Evolutionary conservation across 352 stramenopile genomes (phyloP), one percentile per base, ranked within the genome.

Genomic region (Saprolegnia parasitica): DNA sequence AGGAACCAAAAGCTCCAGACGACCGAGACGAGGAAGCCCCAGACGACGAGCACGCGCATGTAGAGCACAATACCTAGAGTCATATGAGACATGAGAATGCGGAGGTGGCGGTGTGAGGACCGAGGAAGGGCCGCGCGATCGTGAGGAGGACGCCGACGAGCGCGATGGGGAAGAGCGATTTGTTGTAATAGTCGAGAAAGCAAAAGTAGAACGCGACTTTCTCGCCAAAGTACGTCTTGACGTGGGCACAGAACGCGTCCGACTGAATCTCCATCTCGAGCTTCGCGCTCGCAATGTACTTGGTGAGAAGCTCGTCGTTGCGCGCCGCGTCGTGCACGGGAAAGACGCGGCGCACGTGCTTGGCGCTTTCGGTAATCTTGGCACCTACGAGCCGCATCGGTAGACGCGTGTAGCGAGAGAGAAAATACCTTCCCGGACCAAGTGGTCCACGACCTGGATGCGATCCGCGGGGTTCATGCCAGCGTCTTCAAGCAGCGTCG

Each of bases 131-230:
- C 16, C 52, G 52, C 11, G 52, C 52, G 58, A 78, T 86, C 39
- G 84, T 88, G 54, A 93, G 72, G 39, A 90, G 35, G 35, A 93
- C 73, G 1, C 86, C 86, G 5, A 94, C 67, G 32, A 92, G 64
- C 0, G 86, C 86, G 54, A 94, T 87, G n/a, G 84, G 86, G 11
- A 90, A 68, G 32, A 94, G 72, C 52, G 82, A 73, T 68, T 91
- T 94, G 74, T 92, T 94, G 83, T 94, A 94, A 55, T 86, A 90
- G 75, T 91, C 83, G 71, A 89, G 88, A 68, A 91, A 94, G 11
- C 83, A 83, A 47, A 94, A 94, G 64, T 94, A 94, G 71, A 89
- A 94, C 21, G 84, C 84, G 20, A 94, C 84, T 63, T 91, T 91
- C 71, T 92, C 86, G 37, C 86, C 86, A 75, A 94, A 94, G 60